Conservation (phyloP, 1,284 basidiomycete genomes). For the Trichosporon coremiiforme region DNA sequence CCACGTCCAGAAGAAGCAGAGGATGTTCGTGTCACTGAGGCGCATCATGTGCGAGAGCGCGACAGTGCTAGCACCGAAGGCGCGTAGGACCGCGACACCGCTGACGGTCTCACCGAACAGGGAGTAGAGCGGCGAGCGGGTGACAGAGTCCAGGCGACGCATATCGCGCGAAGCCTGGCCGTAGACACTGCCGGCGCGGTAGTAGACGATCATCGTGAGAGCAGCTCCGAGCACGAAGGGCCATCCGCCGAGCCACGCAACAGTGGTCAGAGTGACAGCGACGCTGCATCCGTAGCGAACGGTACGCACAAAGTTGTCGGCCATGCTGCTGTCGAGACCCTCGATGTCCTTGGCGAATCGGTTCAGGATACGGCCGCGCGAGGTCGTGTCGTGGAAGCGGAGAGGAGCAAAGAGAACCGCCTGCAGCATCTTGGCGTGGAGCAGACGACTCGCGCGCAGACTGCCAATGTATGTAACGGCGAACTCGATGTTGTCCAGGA, state of each 20-base stretch:
- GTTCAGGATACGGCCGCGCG: conserved; percentile 79
- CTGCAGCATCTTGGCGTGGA: conserved; percentile 76
- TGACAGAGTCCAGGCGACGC: conserved; percentile 83
- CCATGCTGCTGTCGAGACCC: conserved; percentile 79
- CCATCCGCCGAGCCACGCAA: conserved; percentile 74
- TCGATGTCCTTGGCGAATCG: conserved; percentile 94
- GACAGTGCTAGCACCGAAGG: conserved; percentile 75
- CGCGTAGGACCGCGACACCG: conserved; percentile 77
- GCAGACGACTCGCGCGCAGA: conserved; percentile 68
- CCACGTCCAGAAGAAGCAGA: conserved; percentile 86
- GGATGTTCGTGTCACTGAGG: conserved; percentile 76
- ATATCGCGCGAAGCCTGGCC: conserved; percentile 86
- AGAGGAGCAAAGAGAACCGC: conserved; percentile 85
- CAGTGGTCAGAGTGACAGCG: conserved; percentile 59
- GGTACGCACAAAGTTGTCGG: conserved; percentile 76
- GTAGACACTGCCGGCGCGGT: conserved; percentile 66
- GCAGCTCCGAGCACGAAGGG: conserved; percentile 68
- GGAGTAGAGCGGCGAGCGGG: conserved; percentile 86
- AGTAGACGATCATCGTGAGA: conserved; percentile 63
- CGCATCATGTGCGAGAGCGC: conserved; percentile 83
- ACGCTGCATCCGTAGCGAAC: conserved; percentile 61
- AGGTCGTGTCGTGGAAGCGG: conserved; percentile 90
- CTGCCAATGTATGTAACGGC: conserved; percentile 63
- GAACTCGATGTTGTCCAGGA: conserved; percentile 48
- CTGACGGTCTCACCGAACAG: conserved; percentile 89